Percentiles rank a stretch among this genome's conserved stretches.
These are phyloP conservation scores for Aureobasidium subglaciale DNA, from an alignment of 2,329 filamentous ascomycete genomes.

Conservation along the genomic window DNA sequence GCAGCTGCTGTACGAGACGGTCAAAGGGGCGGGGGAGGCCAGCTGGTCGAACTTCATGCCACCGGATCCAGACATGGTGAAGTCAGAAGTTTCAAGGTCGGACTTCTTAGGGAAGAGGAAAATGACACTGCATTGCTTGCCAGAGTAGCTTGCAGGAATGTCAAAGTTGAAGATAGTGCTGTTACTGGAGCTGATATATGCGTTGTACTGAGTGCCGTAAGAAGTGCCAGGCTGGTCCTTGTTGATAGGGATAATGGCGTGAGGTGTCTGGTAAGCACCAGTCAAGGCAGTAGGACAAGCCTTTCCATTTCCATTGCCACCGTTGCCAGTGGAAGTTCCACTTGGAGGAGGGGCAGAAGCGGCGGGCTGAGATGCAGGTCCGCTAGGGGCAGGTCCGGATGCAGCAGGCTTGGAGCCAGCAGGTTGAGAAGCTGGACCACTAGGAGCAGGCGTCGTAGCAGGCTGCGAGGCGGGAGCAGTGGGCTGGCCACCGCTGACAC, in stretches of 20 bases:
- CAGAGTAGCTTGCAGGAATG: conserved; percentile 32
- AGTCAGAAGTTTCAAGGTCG: conserved; percentile 31
- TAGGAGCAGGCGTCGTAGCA: neutral
- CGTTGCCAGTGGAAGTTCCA: neutral
- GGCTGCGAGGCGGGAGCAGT: neutral
- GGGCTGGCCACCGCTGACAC: neutral
- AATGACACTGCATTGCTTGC: conserved; percentile 41
- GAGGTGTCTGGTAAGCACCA: conserved; percentile 29
- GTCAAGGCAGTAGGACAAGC: conserved; percentile 26
- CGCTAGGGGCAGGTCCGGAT: neutral
- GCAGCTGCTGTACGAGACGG: conserved; percentile 22
- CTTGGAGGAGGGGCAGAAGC: neutral
- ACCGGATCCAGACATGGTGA: conserved; percentile 32
- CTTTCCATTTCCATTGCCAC: neutral
- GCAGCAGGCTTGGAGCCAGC: neutral
- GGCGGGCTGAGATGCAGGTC: neutral
- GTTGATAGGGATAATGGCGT: conserved; percentile 33
- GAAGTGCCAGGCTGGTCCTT: conserved; percentile 30
- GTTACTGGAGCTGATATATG: conserved; percentile 32
- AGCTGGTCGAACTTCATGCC: conserved; percentile 29
- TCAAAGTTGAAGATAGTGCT: conserved; percentile 43
- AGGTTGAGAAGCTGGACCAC: neutral
- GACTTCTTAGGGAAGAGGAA: conserved; percentile 38
- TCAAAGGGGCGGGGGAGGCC: conserved; percentile 16
- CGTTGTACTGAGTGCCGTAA: conserved; percentile 35